phyloP scores from a whole-genome alignment of 1,284 basidiomycete species.

The Tilletia horrida region DNA sequence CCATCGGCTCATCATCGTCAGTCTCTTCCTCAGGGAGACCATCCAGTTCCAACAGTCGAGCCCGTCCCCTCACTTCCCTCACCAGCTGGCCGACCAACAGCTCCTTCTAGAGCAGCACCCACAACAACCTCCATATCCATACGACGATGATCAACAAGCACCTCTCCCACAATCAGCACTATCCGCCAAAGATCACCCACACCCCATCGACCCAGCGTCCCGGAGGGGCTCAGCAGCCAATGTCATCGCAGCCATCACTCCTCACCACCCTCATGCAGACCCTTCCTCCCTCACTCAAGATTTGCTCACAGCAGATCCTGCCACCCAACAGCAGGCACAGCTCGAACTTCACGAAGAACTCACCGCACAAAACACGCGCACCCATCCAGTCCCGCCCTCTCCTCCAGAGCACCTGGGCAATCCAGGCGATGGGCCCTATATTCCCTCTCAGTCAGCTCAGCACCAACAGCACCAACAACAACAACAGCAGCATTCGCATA shows the following conservation, averaged over 20 bases:
- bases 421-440: slow-evolving; percentile 10
- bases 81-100: too few species aligned
- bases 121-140: too few species aligned
- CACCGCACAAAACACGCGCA: neutral
- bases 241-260: neutral
- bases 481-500: neutral
- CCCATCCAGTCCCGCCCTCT: neutral
- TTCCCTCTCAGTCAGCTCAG: neutral
- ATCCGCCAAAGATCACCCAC: neutral
- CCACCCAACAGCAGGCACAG: slow-evolving; percentile 6
- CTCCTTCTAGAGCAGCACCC: too few species aligned
- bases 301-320: slow-evolving; percentile 6
- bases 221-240: neutral
- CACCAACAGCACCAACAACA: neutral
- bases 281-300: neutral
- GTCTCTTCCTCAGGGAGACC: slow-evolving; percentile 10
- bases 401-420: neutral
- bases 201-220: neutral
- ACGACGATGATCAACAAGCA: too few species aligned
- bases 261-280: slow-evolving; percentile 7
- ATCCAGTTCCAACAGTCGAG: slow-evolving; percentile 5
- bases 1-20: slow-evolving; percentile 15
- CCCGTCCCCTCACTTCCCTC: too few species aligned
- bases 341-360: slow-evolving; percentile 14
- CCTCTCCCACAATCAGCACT: too few species aligned